A percentile compares a stretch with the other conserved stretches of the same genome.
Conservation (phyloP, 2,329 filamentous ascomycete genomes). For the Cladosporium sp. region DNA sequence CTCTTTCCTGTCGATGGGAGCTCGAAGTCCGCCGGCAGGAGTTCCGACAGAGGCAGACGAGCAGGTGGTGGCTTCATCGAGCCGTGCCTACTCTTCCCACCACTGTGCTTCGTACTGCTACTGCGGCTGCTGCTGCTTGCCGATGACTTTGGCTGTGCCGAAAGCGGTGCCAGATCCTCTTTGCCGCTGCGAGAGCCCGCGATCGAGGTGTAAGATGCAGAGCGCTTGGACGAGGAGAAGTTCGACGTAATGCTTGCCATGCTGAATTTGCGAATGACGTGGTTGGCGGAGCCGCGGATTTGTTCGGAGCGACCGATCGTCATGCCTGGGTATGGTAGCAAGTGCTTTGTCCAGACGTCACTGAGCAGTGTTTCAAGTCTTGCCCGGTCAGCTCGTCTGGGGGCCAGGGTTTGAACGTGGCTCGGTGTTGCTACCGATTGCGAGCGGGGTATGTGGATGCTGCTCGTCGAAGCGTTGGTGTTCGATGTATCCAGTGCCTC, state of each 20-base stretch:
- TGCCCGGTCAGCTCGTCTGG: slow-evolving; percentile 67
- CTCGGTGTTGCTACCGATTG: slow-evolving; percentile 71
- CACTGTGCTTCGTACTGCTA: neutral
- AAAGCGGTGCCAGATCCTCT: slow-evolving; percentile 22
- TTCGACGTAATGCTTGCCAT: slow-evolving; percentile 71
- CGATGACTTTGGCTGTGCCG: neutral
- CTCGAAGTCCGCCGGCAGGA: slow-evolving; percentile 45
- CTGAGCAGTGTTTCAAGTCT: slow-evolving; percentile 67
- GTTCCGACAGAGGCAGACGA: slow-evolving; percentile 6
- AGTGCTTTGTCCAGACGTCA: slow-evolving; percentile 78
- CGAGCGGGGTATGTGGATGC: slow-evolving; percentile 63
- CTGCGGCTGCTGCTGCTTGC: neutral
- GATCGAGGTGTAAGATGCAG: slow-evolving; percentile 50
- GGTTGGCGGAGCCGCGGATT: slow-evolving; percentile 72
- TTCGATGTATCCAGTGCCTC: slow-evolving; percentile 42
- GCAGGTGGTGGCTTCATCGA: neutral
- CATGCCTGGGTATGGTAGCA: slow-evolving; percentile 79
- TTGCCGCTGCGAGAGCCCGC: slow-evolving; percentile 21
- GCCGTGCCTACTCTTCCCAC: neutral
- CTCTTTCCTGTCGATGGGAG: slow-evolving; percentile 22
- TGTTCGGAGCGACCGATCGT: slow-evolving; percentile 59
- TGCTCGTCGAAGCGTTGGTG: slow-evolving; percentile 32
- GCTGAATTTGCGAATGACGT: slow-evolving; percentile 82
- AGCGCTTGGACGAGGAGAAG: slow-evolving; percentile 68
- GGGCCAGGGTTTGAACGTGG: slow-evolving; percentile 63